Conservation (phyloP, 306 rosid genomes). For the Quercus berberidifolia region DNA sequence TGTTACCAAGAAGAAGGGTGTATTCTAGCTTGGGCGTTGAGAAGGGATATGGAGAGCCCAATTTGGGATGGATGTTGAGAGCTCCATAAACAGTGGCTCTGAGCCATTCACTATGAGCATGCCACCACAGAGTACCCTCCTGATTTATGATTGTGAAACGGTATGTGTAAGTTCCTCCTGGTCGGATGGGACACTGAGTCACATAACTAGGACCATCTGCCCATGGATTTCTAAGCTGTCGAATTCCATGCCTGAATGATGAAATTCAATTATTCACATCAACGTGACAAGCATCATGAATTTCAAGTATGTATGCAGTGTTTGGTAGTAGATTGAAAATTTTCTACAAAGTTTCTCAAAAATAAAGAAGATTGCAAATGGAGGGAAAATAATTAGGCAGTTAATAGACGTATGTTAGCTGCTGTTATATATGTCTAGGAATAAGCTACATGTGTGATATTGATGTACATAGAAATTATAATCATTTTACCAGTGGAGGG, state of each 20-base stretch:
- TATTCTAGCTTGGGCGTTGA: conserved; percentile 61
- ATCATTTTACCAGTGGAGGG: conserved; percentile 42
- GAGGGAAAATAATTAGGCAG: background rate
- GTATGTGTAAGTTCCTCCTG: conserved; percentile 88
- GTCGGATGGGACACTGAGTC: conserved; percentile 88
- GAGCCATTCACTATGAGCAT: conserved; percentile 83
- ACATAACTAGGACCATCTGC: conserved; percentile 90
- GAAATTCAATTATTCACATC: conserved; percentile 6
- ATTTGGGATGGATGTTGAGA: conserved; percentile 65
- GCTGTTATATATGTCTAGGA: background rate
- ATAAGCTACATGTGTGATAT: conserved; percentile 34
- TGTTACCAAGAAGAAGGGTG: conserved; percentile 72
- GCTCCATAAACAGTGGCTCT: conserved; percentile 95
- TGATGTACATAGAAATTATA: conserved; percentile 29
- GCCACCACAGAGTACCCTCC: conserved; percentile 98
- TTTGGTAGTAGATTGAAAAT: background rate
- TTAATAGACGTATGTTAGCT: background rate
- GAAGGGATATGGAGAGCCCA: conserved; percentile 77
- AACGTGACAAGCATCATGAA: conserved; percentile 2
- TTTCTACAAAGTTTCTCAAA: background rate
- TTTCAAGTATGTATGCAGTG: background rate
- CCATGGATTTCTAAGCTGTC: conserved; percentile 89
- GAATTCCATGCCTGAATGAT: conserved; percentile 75
- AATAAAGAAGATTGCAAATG: too few species aligned
- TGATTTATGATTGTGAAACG: conserved; percentile 74